Percentiles rank a stretch among this genome's conserved stretches.
Conservation (phyloP, 2,329 filamentous ascomycete genomes). For the Amauroascus niger region DNA sequence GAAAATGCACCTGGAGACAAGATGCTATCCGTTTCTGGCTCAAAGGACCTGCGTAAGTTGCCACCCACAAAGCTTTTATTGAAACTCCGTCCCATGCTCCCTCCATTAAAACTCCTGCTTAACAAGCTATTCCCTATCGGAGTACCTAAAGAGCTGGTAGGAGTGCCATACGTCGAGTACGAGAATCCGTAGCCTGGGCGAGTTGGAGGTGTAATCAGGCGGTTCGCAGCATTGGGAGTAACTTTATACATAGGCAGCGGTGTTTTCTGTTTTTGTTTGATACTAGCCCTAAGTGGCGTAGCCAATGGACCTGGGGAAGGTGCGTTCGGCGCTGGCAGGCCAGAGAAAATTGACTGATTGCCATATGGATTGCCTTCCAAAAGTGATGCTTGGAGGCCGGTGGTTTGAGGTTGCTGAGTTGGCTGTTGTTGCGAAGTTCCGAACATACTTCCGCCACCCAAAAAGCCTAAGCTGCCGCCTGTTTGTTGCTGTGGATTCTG, state of each 20-base stretch:
- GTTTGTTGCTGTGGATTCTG: conserved; percentile 26
- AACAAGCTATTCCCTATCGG: conserved; percentile 61
- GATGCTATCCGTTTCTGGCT: conserved; percentile 68
- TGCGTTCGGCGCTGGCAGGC: conserved; percentile 52
- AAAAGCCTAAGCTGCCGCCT: conserved; percentile 35
- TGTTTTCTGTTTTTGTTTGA: conserved; percentile 67
- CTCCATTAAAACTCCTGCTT: conserved; percentile 29
- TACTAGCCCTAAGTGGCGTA: conserved; percentile 68
- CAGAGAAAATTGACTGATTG: conserved; percentile 73
- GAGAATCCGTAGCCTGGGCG: conserved; percentile 76
- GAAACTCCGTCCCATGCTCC: conserved; percentile 55
- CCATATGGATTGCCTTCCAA: conserved; percentile 83
- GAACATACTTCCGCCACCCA: conserved; percentile 39
- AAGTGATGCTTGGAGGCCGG: conserved; percentile 62
- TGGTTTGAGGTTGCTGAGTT: conserved; percentile 36
- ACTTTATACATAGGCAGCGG: conserved; percentile 81
- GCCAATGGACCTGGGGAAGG: conserved; percentile 79
- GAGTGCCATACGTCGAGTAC: conserved; percentile 83
- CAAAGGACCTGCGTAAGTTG: conserved; percentile 73
- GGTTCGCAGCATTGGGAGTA: conserved; percentile 67
- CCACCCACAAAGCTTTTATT: conserved; percentile 83
- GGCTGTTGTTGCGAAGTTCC: conserved; percentile 40
- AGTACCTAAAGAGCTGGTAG: conserved; percentile 59
- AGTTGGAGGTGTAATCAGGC: conserved; percentile 74
- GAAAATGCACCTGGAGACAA: conserved; percentile 78